Base-by-base conservation (phyloP, 306 rosid species). In the Herpetospermum pedunculosum region DNA sequence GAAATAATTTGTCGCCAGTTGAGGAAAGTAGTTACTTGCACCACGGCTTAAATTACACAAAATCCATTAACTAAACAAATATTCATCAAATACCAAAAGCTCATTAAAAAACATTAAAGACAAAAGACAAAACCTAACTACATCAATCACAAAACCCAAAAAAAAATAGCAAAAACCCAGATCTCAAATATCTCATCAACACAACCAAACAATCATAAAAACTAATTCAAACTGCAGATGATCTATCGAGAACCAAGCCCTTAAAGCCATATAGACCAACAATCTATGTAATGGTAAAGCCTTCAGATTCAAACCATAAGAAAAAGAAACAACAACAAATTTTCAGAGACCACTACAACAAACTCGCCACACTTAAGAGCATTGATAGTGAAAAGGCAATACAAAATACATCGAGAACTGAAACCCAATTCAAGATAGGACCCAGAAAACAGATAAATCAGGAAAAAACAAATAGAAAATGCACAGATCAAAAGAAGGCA, bases 401-500 rank as follows among this genome's bases (percentile, higher is more conserved):
- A 43, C 2, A 25, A 68, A 68, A 11, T 0, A 16, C 26, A 8
- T 44, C 28, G 8, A 70, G 35, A 46, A 70, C 28, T 46, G 18
- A 46, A 29, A 28, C 74, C 5, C 3, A n/a, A n/a, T 3, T 46
- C 0, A 70, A 18, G 40, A 28, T 28, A 29, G 4, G 15, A 69
- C 44, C 16, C 57, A 18, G 1, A 15, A 46, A 28, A 41, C 1
- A 35, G 35, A 23, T 37, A 23, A 67, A 40, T 40, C 52, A 21
- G 49, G 23, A 25, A 2, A 70, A 70, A 70, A 15, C 28, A 16
- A 70, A 70, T 46, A 46, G 23, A 70, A 18, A 44, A 70, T 28
- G 25, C 18, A 70, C 41, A 70, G 74, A 70, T 70, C 74, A 46
- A 46, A 70, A 21, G 21, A 63, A 25, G 54, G 73, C 35, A 67